Conservation (phyloP, 2,329 filamentous ascomycete genomes). For the Tricladium varicosporioides region DNA sequence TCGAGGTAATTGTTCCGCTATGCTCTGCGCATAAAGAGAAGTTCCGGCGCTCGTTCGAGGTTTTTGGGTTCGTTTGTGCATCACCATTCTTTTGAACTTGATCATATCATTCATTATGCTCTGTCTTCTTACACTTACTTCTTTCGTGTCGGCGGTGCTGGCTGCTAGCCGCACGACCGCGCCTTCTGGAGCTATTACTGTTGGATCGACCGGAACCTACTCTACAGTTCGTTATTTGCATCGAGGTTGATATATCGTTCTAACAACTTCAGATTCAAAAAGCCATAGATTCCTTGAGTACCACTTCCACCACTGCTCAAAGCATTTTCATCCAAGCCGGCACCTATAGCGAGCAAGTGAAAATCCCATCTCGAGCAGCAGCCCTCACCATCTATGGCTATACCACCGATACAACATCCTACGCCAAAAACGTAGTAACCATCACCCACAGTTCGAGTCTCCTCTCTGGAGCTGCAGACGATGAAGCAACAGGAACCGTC, state of each 20-base stretch:
- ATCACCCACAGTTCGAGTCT: conserved; percentile 41
- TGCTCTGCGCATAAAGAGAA: background rate
- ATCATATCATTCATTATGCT: conserved; percentile 23
- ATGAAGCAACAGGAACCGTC: conserved; percentile 37
- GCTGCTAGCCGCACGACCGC: conserved; percentile 39
- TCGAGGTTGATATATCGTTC: no score
- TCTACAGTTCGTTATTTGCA: conserved; percentile 36
- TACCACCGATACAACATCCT: conserved; percentile 45
- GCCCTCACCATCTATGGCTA: conserved; percentile 54
- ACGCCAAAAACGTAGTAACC: conserved; percentile 50
- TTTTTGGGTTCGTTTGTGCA: background rate
- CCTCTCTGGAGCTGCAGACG: conserved; percentile 40
- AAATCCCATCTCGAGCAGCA: conserved; percentile 45
- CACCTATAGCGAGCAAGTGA: conserved; percentile 58
- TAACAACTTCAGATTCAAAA: conserved; percentile 39
- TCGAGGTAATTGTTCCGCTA: background rate
- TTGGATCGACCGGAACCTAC: conserved; percentile 42
- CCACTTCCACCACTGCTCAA: conserved; percentile 43
- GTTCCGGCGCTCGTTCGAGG: background rate
- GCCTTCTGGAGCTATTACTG: conserved; percentile 46
- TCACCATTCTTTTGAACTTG: conserved; percentile 2
- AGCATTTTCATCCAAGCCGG: conserved; percentile 55
- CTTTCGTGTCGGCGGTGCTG: conserved; percentile 26
- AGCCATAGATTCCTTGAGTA: conserved; percentile 50
- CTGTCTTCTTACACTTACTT: conserved; percentile 25